phyloP scores from a whole-genome alignment of 495 filamentous ascomycete genomes.

The Aspergillus conjunctus region DNA sequence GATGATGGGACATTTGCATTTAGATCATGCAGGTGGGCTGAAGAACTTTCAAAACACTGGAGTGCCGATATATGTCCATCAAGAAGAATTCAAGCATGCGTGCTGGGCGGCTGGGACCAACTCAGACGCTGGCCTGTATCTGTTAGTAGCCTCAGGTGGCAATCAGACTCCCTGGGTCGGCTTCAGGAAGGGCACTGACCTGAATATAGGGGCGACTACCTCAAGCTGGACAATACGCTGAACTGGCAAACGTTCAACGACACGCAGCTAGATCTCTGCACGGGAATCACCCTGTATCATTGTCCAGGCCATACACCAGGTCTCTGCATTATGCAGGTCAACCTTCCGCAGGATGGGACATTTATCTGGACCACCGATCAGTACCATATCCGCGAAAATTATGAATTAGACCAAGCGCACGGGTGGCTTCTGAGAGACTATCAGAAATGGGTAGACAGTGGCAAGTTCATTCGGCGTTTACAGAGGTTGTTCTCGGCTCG shows the following conservation, averaged over 20 bases:
- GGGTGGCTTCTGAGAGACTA: slow-evolving; percentile 49
- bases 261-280: slow-evolving; percentile 33
- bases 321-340: slow-evolving; percentile 42
- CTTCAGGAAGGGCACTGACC: background rate
- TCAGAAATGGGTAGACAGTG: slow-evolving; percentile 43
- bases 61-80: slow-evolving; percentile 56
- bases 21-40: slow-evolving; percentile 57
- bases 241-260: slow-evolving; percentile 45
- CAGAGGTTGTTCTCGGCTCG: slow-evolving; percentile 39
- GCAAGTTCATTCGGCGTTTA: slow-evolving; percentile 41
- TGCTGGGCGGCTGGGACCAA: slow-evolving; percentile 49
- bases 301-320: slow-evolving; percentile 46
- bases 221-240: slow-evolving; percentile 13
- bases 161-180: slow-evolving; percentile 38
- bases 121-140: slow-evolving; percentile 48
- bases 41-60: slow-evolving; percentile 51
- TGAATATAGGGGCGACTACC: slow-evolving; percentile 11
- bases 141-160: slow-evolving; percentile 41
- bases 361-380: slow-evolving; percentile 51
- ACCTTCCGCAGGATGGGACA: slow-evolving; percentile 39
- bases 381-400: slow-evolving; percentile 46
- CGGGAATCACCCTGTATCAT: slow-evolving; percentile 43
- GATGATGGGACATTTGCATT: slow-evolving; percentile 55
- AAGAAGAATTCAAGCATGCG: slow-evolving; percentile 52
- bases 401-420: slow-evolving; percentile 37